These are phyloP conservation scores for Diaporthe humulicola DNA, from an alignment of 2,329 filamentous ascomycete genomes.

Conservation along the genomic window DNA sequence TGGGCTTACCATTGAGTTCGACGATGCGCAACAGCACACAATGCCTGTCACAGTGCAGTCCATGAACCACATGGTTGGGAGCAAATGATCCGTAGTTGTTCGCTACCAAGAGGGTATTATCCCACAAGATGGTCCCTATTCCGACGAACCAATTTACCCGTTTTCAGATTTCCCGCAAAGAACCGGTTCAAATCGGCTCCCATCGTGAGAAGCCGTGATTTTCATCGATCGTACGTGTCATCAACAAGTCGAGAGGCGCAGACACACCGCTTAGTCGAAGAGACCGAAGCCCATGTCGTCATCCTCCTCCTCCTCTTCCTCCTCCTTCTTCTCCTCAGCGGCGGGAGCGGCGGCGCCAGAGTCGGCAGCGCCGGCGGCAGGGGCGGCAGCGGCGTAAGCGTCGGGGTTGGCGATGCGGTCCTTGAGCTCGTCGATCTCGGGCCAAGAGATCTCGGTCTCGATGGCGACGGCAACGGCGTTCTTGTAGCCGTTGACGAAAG, in stretches of 20 bases:
- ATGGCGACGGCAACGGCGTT: conserved; percentile 91
- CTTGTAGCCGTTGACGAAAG: conserved; percentile 98
- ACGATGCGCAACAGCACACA: not conserved
- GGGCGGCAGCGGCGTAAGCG: conserved; percentile 88
- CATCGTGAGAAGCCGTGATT: conserved; percentile 16
- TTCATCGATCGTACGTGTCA: conserved; percentile 34
- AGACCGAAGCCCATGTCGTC: conserved; percentile 81
- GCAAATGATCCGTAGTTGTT: conserved; percentile 41
- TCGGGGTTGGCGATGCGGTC: conserved; percentile 99
- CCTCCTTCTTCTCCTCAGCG: conserved; percentile 70
- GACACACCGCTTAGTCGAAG: conserved; percentile 58
- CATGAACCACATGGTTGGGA: conserved; percentile 15
- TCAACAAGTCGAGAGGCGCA: not conserved
- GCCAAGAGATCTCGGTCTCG: conserved; percentile 92
- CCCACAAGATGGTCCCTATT: conserved; percentile 33
- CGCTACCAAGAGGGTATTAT: conserved; percentile 37
- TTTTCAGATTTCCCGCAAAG: conserved; percentile 22
- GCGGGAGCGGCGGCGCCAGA: conserved; percentile 63
- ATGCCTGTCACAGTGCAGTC: conserved; percentile 32
- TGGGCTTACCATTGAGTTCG: conserved; percentile 28
- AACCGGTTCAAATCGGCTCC: conserved; percentile 13
- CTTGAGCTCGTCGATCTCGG: conserved; percentile 97
- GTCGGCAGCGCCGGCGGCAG: conserved; percentile 69
- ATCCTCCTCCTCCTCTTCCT: conserved; percentile 78
- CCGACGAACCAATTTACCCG: conserved; percentile 37